A percentile compares a stretch with the other conserved stretches of the same genome.
phyloP scores from a whole-genome alignment of 495 filamentous ascomycete species.

The Aspergillus mulundensis region DNA sequence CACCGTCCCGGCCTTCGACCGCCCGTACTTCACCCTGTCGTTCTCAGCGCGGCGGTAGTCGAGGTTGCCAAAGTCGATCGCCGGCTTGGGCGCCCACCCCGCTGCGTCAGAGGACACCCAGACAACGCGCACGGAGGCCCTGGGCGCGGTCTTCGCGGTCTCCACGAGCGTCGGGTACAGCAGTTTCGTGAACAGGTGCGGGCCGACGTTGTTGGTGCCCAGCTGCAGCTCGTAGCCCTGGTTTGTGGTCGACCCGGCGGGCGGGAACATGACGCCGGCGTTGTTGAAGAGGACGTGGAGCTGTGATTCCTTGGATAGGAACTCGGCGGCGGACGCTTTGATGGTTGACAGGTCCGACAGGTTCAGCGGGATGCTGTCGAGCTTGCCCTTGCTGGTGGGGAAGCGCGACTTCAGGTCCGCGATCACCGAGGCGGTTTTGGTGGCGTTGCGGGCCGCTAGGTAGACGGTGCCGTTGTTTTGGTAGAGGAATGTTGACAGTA shows the following conservation, averaged over 20 bases:
- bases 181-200: slow-evolving; percentile 41
- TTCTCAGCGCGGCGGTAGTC: slow-evolving; percentile 1
- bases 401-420: slow-evolving; percentile 17
- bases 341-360: slow-evolving; percentile 43
- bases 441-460: slow-evolving; percentile 32
- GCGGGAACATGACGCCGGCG: slow-evolving; percentile 44
- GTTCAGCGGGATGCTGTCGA: slow-evolving; percentile 42
- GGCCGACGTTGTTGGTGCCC: slow-evolving; percentile 46
- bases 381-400: slow-evolving; percentile 22
- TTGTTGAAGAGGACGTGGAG: slow-evolving; percentile 51
- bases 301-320: slow-evolving; percentile 34
- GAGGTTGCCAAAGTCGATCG: slow-evolving; percentile 4
- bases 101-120: slow-evolving; percentile 4
- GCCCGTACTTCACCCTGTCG: neutral
- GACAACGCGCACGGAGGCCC: neutral
- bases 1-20: neutral
- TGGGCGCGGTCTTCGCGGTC: neutral
- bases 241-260: slow-evolving; percentile 27
- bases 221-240: slow-evolving; percentile 43
- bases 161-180: slow-evolving; percentile 32
- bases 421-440: slow-evolving; percentile 31
- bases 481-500: slow-evolving; percentile 41
- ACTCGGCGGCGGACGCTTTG: slow-evolving; percentile 35
- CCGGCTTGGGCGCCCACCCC: neutral
- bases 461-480: slow-evolving; percentile 34